Evolutionary conservation across 352 stramenopile genomes (phyloP), one percentile per base, ranked within the genome.

Genomic region (Thalassiosira exigua): DNA sequence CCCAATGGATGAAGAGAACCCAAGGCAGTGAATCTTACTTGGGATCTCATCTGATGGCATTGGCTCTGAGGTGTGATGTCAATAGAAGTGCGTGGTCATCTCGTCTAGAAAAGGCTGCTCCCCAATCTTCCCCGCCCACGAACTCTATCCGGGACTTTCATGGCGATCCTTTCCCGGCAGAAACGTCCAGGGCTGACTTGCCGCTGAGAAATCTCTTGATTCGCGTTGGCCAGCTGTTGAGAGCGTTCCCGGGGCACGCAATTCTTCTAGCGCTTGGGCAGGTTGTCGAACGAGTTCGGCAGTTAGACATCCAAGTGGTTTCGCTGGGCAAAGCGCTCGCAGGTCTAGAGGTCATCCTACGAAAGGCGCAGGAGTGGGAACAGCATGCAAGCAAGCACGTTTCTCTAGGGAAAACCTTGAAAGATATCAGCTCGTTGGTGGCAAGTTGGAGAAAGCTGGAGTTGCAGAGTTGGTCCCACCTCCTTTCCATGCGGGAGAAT

Each of bases 331-430:
- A 97, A 26, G 95, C 98, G 11, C 90, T 99, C 36, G 96, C 94
- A 39, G 96, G 96, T 26, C 87, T 99, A 9, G 96, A 99, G 81
- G 84, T 99, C 1, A 85, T 99, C 36, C 83, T 99, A 22, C 91
- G 94, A 19, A 97, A 98, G 67, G 93, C 97, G 2, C 97, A 99
- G 81, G 97, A 99, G 42, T 99, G 98, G 98, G 97, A 99, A 69
- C 93, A 97, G 53, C 97, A 98, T 75, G 96, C 97, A 7, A 96
- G 96, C 24, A 86, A 92, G 4, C 87, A 96, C 2, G 97, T 98
- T 33, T 95, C 95, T 52, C 93, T 99, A 21, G 92, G 94, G 3
- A 90, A 93, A 19, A 89, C 98, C 70, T 90, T 99, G 2, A 67
- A 84, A 32, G 88, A 95, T 46, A 89, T 99, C 2, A 98, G 95